A percentile compares a stretch with the other conserved stretches of the same genome.
phyloP scores from a whole-genome alignment of 2,329 filamentous ascomycete species.

The Fusarium sp. region DNA sequence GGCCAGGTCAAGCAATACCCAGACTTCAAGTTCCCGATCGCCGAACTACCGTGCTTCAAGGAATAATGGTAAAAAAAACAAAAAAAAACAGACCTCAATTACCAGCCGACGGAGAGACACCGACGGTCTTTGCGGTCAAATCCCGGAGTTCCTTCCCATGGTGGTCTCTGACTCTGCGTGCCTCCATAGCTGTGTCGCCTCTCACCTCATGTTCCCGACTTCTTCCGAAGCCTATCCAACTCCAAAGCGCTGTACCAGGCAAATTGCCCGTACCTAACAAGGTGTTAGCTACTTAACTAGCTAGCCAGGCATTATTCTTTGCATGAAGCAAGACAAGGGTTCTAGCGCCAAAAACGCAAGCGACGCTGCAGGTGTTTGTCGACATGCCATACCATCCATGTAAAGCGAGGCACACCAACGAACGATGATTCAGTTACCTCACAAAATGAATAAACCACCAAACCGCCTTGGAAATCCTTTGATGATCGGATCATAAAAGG shows the following conservation, averaged over 20 bases:
- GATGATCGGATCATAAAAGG: conserved; percentile 12
- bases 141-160: conserved; percentile 17
- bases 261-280: conserved; percentile 23
- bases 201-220: conserved; percentile 36
- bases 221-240: conserved; percentile 35
- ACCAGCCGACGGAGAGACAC: conserved; percentile 21
- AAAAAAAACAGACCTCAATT: conserved; percentile 13
- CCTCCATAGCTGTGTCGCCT: conserved; percentile 27
- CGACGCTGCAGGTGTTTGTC: conserved; percentile 40
- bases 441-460: conserved; percentile 42
- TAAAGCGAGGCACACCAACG: conserved; percentile 14
- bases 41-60: conserved; percentile 20
- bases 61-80: conserved; percentile 6
- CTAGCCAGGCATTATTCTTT: conserved; percentile 14
- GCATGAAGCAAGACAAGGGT: conserved; percentile 29
- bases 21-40: conserved; percentile 33
- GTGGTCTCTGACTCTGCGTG: conserved; percentile 7
- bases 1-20: conserved; percentile 1
- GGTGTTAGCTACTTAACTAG: background rate
- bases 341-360: conserved; percentile 41
- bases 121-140: conserved; percentile 34
- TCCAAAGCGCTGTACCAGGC: conserved; percentile 24
- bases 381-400: conserved; percentile 13
- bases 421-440: conserved; percentile 40
- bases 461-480: conserved; percentile 1